These are phyloP conservation scores for Metarhizium guizhouense DNA, from an alignment of 2,329 filamentous ascomycete species.

Conservation along the genomic window DNA sequence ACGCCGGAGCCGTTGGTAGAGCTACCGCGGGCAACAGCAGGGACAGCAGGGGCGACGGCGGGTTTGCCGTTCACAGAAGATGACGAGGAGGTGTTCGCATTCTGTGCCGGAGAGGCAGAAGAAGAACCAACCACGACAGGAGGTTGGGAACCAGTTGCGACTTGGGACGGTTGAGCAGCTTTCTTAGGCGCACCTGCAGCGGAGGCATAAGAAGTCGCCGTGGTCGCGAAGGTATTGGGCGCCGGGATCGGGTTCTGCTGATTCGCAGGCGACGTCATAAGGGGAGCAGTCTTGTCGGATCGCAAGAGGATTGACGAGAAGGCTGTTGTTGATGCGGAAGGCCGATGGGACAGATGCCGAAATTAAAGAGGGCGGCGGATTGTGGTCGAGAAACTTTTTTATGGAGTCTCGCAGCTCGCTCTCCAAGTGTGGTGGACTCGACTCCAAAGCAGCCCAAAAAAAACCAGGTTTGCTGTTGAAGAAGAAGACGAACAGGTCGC, in stretches of 20 bases:
- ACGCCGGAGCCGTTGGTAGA: conserved; percentile 58
- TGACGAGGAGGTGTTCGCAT: conserved; percentile 56
- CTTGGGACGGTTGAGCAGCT: conserved; percentile 49
- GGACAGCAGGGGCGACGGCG: conserved; percentile 60
- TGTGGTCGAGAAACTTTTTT: conserved; percentile 1
- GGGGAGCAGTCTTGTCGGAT: conserved; percentile 13
- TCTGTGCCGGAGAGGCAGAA: conserved; percentile 39
- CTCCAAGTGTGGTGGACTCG: conserved; percentile 5
- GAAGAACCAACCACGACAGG: conserved; percentile 48
- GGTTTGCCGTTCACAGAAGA: conserved; percentile 81
- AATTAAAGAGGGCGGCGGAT: conserved; percentile 8
- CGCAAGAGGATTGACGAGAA: background rate
- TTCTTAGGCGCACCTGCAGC: conserved; percentile 57
- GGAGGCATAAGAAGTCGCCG: conserved; percentile 57
- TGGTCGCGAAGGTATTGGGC: conserved; percentile 47
- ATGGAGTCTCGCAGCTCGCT: conserved; percentile 5
- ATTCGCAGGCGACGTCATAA: conserved; percentile 54
- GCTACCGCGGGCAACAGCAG: conserved; percentile 55
- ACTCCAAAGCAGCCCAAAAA: conserved; percentile 1
- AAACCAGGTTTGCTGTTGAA: background rate
- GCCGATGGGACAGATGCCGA: background rate
- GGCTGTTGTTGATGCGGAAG: background rate
- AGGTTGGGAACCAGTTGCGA: conserved; percentile 46
- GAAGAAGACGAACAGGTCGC: conserved; percentile 7
- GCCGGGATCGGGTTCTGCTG: conserved; percentile 46